Evolutionary conservation across 768 basidiomycete genomes (phyloP).

Genomic region (Lentinula guzmanii): DNA sequence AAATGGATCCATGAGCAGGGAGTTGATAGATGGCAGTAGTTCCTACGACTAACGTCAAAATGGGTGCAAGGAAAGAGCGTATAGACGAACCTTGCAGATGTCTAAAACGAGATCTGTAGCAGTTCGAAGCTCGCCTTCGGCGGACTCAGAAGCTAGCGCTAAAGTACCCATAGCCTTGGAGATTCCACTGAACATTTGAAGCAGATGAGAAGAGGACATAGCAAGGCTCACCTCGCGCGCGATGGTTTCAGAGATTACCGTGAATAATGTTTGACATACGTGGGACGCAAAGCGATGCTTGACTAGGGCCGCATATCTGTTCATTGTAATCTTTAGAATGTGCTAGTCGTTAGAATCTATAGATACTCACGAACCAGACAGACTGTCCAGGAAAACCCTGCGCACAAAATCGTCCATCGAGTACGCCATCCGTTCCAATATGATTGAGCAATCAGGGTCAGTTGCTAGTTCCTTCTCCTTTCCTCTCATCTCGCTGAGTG

Average conservation of each 20-base stretch:
- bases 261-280: slow-evolving; percentile 88
- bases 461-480: slow-evolving; percentile 90
- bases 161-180: background rate
- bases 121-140: slow-evolving; percentile 65
- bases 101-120: slow-evolving; percentile 60
- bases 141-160: slow-evolving; percentile 23
- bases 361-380: slow-evolving; percentile 78
- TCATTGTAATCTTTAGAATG: background rate
- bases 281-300: slow-evolving; percentile 92
- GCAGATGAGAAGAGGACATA: background rate
- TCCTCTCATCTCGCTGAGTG: slow-evolving; percentile 75
- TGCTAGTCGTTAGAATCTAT: background rate
- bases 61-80: background rate
- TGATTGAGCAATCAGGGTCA: slow-evolving; percentile 88
- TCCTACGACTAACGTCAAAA: slow-evolving; percentile 40
- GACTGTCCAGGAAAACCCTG: slow-evolving; percentile 81
- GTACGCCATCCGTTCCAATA: slow-evolving; percentile 84
- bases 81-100: slow-evolving; percentile 48
- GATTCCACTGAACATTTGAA: background rate
- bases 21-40: slow-evolving; percentile 54
- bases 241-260: slow-evolving; percentile 56
- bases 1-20: slow-evolving; percentile 77
- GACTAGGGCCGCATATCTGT: slow-evolving; percentile 56
- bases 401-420: slow-evolving; percentile 98
- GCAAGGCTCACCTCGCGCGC: slow-evolving; percentile 53